Evolutionary conservation across 2,329 filamentous ascomycete species (phyloP).

Genomic region (Scolecobasidium constrictum): DNA sequence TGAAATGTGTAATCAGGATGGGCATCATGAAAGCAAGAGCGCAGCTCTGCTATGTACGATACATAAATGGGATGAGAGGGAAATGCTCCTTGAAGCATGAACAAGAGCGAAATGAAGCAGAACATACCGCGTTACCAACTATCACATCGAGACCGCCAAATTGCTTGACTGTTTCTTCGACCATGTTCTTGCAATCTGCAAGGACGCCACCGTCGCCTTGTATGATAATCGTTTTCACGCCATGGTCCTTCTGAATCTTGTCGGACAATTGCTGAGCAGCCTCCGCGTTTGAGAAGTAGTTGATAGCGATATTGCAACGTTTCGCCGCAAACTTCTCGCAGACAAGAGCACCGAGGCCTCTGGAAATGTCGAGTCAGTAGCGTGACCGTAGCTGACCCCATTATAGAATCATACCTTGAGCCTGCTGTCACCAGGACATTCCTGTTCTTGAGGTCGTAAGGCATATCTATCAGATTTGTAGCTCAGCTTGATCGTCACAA

Average conservation of each 20-base stretch:
- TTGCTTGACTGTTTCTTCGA: slow-evolving; percentile 46
- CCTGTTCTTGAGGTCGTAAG: slow-evolving; percentile 48
- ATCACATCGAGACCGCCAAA: slow-evolving; percentile 66
- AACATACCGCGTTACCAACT: slow-evolving; percentile 58
- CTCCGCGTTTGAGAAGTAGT: slow-evolving; percentile 54
- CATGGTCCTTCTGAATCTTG: slow-evolving; percentile 41
- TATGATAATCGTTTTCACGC: slow-evolving; percentile 43
- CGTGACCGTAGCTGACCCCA: not conserved
- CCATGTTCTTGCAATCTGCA: slow-evolving; percentile 46
- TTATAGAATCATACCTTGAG: slow-evolving; percentile 37
- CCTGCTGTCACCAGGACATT: slow-evolving; percentile 56
- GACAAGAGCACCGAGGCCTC: slow-evolving; percentile 62
- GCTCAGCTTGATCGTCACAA: too few relatives aligned
- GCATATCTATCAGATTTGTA: slow-evolving; percentile 38
- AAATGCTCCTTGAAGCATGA: too few relatives aligned
- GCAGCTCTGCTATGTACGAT: too few relatives aligned
- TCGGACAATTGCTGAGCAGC: slow-evolving; percentile 48
- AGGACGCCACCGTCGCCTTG: slow-evolving; percentile 56
- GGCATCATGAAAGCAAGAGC: too few relatives aligned
- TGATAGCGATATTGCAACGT: slow-evolving; percentile 61
- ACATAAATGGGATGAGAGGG: too few relatives aligned
- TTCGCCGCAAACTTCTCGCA: slow-evolving; percentile 55
- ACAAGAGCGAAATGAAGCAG: too few relatives aligned
- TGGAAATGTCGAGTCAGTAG: slow-evolving; percentile 19
- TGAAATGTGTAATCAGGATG: too few relatives aligned